Evolutionary conservation across 352 stramenopile species (phyloP).

Genomic region (Phytophthora aleatoria): DNA sequence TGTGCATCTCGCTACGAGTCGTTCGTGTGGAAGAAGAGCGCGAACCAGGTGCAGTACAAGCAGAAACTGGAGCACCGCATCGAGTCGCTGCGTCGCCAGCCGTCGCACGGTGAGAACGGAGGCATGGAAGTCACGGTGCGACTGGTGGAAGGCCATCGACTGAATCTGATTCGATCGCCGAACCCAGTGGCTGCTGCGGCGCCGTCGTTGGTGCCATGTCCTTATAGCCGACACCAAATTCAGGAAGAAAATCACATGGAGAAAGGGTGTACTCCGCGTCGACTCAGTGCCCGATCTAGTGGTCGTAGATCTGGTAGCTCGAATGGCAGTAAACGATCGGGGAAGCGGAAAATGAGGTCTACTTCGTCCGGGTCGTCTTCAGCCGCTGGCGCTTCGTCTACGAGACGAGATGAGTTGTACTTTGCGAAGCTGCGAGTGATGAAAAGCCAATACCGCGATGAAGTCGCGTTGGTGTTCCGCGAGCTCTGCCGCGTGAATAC

Average conservation of each 20-base stretch:
- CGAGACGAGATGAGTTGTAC: slow-evolving; percentile 60
- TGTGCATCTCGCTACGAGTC: slow-evolving; percentile 73
- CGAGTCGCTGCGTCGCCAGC: slow-evolving; percentile 62
- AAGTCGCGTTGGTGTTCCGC: slow-evolving; percentile 79
- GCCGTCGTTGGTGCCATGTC: slow-evolving; percentile 16
- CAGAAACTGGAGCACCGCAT: slow-evolving; percentile 71
- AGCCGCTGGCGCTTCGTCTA: slow-evolving; percentile 3
- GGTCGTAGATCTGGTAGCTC: slow-evolving; percentile 16
- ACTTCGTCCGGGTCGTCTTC: slow-evolving; percentile 20
- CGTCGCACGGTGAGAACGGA: slow-evolving; percentile 42
- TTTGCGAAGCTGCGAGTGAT: slow-evolving; percentile 71
- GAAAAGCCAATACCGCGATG: slow-evolving; percentile 77
- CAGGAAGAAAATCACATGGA: slow-evolving; percentile 3
- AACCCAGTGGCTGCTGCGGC: slow-evolving; percentile 1
- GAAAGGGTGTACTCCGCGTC: neutral
- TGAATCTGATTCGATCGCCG: slow-evolving; percentile 28
- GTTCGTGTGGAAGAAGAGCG: slow-evolving; percentile 73
- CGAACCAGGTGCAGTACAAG: slow-evolving; percentile 71
- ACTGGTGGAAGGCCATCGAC: slow-evolving; percentile 32
- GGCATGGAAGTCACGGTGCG: slow-evolving; percentile 24
- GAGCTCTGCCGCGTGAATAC: slow-evolving; percentile 83
- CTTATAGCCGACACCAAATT: slow-evolving; percentile 12
- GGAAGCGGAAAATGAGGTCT: slow-evolving; percentile 33
- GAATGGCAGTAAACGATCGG: slow-evolving; percentile 28
- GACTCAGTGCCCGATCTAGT: slow-evolving; percentile 16